These are phyloP conservation scores for Brassica cretica DNA, from an alignment of 345 rosid genomes.

Conservation along the genomic window DNA sequence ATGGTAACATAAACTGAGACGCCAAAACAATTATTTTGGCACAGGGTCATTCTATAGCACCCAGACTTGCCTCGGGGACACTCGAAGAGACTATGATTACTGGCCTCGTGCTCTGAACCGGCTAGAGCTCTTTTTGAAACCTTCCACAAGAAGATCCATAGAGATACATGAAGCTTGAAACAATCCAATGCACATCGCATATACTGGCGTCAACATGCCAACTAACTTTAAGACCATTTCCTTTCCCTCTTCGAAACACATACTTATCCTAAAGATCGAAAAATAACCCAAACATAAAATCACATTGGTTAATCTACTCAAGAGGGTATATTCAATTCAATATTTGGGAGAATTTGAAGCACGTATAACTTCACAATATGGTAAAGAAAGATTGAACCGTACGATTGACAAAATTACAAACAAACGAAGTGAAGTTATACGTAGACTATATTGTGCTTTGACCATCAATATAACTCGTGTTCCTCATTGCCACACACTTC, in stretches of 20 bases:
- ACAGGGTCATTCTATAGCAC: no score
- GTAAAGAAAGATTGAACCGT: not conserved
- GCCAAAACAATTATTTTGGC: no score
- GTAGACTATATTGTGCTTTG: not conserved
- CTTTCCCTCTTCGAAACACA: no score
- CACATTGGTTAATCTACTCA: not conserved
- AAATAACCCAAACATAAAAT: no score
- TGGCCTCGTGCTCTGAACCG: not conserved
- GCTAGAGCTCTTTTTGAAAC: not conserved
- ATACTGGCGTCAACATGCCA: no score
- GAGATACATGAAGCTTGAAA: not conserved
- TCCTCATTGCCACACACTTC: constrained; percentile 69
- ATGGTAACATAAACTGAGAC: no score
- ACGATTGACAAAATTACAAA: constrained; percentile 26
- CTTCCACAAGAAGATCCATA: not conserved
- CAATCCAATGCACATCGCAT: no score
- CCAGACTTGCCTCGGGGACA: no score
- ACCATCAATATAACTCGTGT: constrained; percentile 5
- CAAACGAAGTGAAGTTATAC: not conserved
- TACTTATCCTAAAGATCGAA: no score
- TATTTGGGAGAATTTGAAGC: not conserved
- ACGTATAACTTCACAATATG: not conserved
- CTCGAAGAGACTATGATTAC: no score
- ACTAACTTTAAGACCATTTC: not conserved
- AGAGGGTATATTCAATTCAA: not conserved